A percentile compares a stretch with the other conserved stretches of the same genome.
Evolutionary conservation across 306 rosid genomes (phyloP).

Genomic region (Mimosa pudica): DNA sequence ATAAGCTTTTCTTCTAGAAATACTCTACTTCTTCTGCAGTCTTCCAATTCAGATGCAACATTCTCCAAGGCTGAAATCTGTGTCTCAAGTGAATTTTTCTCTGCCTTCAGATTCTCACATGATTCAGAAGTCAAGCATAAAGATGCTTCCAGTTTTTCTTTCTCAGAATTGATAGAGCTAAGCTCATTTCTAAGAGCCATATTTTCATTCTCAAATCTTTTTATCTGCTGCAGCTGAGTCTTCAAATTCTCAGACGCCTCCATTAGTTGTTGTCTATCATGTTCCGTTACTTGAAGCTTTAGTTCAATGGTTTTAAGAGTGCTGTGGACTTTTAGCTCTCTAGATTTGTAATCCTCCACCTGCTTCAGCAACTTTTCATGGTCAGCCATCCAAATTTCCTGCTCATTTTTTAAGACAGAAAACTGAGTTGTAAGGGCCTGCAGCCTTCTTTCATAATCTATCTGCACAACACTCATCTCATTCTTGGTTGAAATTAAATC

Average conservation of each 20-base stretch:
- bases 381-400: conserved; percentile 43
- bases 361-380: conserved; percentile 49
- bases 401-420: conserved; percentile 40
- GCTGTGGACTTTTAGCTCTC: conserved; percentile 43
- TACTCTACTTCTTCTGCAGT: conserved; percentile 44
- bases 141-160: conserved; percentile 51
- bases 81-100: conserved; percentile 41
- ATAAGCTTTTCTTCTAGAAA: conserved; percentile 57
- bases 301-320: conserved; percentile 45
- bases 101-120: conserved; percentile 53
- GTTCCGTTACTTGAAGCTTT: conserved; percentile 51
- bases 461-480: conserved; percentile 37
- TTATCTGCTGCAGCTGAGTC: conserved; percentile 47
- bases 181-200: conserved; percentile 51
- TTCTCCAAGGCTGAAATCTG: conserved; percentile 53
- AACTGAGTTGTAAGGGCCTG: conserved; percentile 45
- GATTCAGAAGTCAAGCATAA: conserved; percentile 41
- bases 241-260: conserved; percentile 49
- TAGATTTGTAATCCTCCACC: conserved; percentile 51
- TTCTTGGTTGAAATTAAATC: conserved; percentile 43
- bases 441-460: conserved; percentile 52
- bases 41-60: conserved; percentile 49
- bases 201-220: conserved; percentile 45
- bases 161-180: conserved; percentile 45
- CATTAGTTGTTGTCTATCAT: conserved; percentile 43